Evolutionary conservation across 164 flowering plant genomes (phyloP).

Genomic region (Platanus orientalis): DNA sequence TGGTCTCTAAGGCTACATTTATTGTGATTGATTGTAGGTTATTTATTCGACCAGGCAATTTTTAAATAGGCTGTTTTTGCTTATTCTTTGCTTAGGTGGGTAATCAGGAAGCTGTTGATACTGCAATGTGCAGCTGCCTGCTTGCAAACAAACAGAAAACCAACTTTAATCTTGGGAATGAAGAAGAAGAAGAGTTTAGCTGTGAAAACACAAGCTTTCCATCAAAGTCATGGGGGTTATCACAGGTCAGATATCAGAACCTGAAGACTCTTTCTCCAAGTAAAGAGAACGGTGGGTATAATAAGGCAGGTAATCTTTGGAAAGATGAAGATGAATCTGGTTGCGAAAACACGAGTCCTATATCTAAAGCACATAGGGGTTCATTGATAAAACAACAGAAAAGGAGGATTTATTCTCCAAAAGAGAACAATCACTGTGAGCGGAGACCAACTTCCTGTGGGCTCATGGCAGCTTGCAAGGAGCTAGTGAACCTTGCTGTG

Average conservation of each 20-base stretch:
- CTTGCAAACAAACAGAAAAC: constrained; percentile 25
- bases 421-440: constrained; percentile 19
- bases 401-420: constrained; percentile 16
- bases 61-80: constrained; percentile 9
- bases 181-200: constrained; percentile 11
- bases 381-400: constrained; percentile 32
- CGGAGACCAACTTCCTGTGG: constrained; percentile 21
- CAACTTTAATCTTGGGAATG: constrained; percentile 8
- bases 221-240: constrained; percentile 13
- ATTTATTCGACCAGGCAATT: not conserved
- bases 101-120: constrained; percentile 75
- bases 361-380: constrained; percentile 34
- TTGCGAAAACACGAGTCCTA: constrained; percentile 31
- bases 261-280: not conserved
- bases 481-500: constrained; percentile 58
- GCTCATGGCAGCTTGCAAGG: constrained; percentile 56
- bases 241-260: constrained; percentile 9
- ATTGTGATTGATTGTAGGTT: not conserved
- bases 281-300: constrained; percentile 4
- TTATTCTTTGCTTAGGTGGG: constrained; percentile 49
- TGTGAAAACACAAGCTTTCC: constrained; percentile 17
- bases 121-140: constrained; percentile 22
- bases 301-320: not conserved
- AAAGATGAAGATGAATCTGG: constrained; percentile 17
- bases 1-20: too few species aligned